phyloP scores from a whole-genome alignment of 495 filamentous ascomycete genomes.

The Lophiostoma macrostomum region DNA sequence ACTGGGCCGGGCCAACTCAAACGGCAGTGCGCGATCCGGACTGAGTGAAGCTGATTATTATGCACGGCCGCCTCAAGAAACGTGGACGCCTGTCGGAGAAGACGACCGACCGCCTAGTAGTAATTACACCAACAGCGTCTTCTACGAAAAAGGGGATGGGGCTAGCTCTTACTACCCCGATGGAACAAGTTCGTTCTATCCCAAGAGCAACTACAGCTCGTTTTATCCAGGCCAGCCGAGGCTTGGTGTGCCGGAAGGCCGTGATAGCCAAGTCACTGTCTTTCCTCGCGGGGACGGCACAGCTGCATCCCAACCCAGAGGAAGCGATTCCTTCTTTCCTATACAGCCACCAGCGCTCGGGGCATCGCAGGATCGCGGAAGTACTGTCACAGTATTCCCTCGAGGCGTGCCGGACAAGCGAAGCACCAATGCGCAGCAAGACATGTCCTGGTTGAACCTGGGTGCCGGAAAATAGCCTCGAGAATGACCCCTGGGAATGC shows the following conservation, averaged over 20 bases:
- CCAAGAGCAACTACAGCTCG: constrained; percentile 23
- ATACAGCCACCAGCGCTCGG: constrained; percentile 1
- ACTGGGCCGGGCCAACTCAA: constrained; percentile 29
- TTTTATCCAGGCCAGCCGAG: constrained; percentile 18
- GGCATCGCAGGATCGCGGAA: constrained; percentile 35
- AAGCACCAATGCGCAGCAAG: constrained; percentile 23
- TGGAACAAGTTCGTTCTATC: constrained; percentile 26
- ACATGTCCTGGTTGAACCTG: constrained; percentile 46
- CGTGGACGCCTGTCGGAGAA: constrained; percentile 28
- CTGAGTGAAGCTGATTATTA: constrained; percentile 20
- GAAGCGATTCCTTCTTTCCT: not conserved
- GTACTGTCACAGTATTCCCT: constrained; percentile 42
- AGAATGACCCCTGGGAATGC: not conserved
- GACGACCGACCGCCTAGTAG: constrained; percentile 55
- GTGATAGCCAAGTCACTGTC: constrained; percentile 40
- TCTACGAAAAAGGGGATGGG: constrained; percentile 18
- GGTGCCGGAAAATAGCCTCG: constrained; percentile 31
- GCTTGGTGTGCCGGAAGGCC: constrained; percentile 24
- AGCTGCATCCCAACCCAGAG: not conserved
- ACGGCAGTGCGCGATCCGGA: constrained; percentile 23
- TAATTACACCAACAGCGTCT: constrained; percentile 55
- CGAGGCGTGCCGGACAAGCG: constrained; percentile 29
- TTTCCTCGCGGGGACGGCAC: constrained; percentile 33
- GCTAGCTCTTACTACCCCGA: constrained; percentile 37
- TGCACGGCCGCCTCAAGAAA: constrained; percentile 14